Base-by-base conservation (phyloP, 768 basidiomycete species). In the Tylopilus plumbeoviolaceoides region DNA sequence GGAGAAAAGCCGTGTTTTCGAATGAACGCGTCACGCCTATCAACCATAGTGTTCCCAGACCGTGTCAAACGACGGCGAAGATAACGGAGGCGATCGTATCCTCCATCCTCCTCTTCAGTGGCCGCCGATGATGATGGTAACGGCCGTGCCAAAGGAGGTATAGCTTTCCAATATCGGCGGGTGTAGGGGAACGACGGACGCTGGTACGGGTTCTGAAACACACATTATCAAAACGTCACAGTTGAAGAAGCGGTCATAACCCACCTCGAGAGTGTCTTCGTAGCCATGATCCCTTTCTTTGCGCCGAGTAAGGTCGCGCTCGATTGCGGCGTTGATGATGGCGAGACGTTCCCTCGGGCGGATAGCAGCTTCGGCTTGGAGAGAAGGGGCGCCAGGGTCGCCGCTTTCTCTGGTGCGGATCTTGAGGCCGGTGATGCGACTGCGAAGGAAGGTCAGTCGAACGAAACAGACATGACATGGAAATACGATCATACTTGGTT, bases 231-330 rank as follows among this genome's bases (percentile, higher is more conserved):
- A 44, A 25, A 35, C 17, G 12, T 14, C 0, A 10, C 14, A 49
- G 21, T 42, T 18, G 28, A 2, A 3, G 12, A 30, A 30, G 12
- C 17, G 10, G 23, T 50, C 47, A 4, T 18, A 17, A 2, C 69
- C 79, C 65, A 91, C 89, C 70, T 97, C 94, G 57, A 91, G 78
- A 48, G 78, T 75, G 63, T 98, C 94, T 59, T 95, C 94, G 86
- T 91, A 95, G 46, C 83, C 79, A 45, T 84, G 79, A 61, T 94
- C 89, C 44, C 76, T 69, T 45, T 93, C 88, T 64, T 85, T 87
- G 66, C 85, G 84, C 45, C 73, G 73, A 68, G 73, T 63, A 87
- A 68, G 42, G 75, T 74, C 63, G 86, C 89, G 65, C 87, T 79
- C 64, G 79, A 78, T 43, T 75, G 76, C 51, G 73, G 78, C 56